Percentiles rank a stretch among this genome's conserved stretches.
phyloP scores from a whole-genome alignment of 805 yeast genomes.

The Wickerhamiella dianesei region DNA sequence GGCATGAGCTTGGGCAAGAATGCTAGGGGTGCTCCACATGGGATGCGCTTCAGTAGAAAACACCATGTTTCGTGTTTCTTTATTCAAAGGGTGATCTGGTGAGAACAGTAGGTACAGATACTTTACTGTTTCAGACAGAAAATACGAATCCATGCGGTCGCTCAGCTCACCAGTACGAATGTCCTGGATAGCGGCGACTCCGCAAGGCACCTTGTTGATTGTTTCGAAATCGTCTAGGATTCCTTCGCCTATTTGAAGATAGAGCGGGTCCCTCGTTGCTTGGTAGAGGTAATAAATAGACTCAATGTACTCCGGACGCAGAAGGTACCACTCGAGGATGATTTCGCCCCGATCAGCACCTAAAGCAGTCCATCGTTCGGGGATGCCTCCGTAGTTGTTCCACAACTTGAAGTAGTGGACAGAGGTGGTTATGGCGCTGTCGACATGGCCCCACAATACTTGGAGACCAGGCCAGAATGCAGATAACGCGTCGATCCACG shows the following conservation, averaged over 20 bases:
- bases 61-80: slow-evolving; percentile 29
- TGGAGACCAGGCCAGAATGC: slow-evolving; percentile 85
- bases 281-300: slow-evolving; percentile 71
- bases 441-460: slow-evolving; percentile 61
- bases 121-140: slow-evolving; percentile 73
- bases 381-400: slow-evolving; percentile 67
- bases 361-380: slow-evolving; percentile 67
- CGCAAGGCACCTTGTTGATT: slow-evolving; percentile 51
- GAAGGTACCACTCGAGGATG: slow-evolving; percentile 76
- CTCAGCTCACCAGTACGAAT: slow-evolving; percentile 47
- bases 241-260: slow-evolving; percentile 58
- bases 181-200: slow-evolving; percentile 66
- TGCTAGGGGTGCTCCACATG: slow-evolving; percentile 44
- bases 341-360: slow-evolving; percentile 22
- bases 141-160: slow-evolving; percentile 86
- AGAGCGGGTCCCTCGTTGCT: slow-evolving; percentile 79
- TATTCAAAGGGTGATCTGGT: slow-evolving; percentile 41
- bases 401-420: slow-evolving; percentile 57
- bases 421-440: slow-evolving; percentile 51
- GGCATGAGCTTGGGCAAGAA: slow-evolving; percentile 19
- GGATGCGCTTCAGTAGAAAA: slow-evolving; percentile 92
- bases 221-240: slow-evolving; percentile 42
- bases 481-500: slow-evolving; percentile 75
- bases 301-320: slow-evolving; percentile 85
- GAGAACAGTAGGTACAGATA: slow-evolving; percentile 73